Evolutionary conservation across 2,329 filamentous ascomycete species (phyloP), one percentile per base, ranked within the genome.

Genomic region (Pezicula neosporulosa): DNA sequence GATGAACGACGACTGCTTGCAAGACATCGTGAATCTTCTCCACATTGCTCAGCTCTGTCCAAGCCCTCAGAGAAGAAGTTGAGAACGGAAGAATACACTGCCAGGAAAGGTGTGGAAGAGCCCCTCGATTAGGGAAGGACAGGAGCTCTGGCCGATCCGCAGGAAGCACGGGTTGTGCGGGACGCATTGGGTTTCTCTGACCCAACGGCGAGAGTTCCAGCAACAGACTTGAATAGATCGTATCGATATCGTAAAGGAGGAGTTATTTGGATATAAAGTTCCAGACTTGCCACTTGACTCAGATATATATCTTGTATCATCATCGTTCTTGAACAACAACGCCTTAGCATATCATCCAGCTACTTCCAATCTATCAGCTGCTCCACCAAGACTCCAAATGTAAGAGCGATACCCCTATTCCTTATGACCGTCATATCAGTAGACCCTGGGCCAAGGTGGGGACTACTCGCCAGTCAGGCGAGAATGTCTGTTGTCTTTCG

Each of bases 21-120:
- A 51, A 58, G 50, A 46, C 48, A 63, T 63, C 58, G 57, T 61
- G 61, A 60, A 55, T 47, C 47, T 47, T 59, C 57, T 61, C 59
- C 58, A 58, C 55, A 59, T 53, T 42, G 52, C 49, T 51, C 44
- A 43, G 48, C 39, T 41, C 53, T 56, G 33, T n/a, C 41, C 27
- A 39, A 38, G 33, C n/a, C 19, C 27, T 33, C 6, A 33, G 30
- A 50, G 51, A 49, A 49, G 46, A 33, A 50, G 51, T 37, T 56
- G 37, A 53, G 54, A 59, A 60, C 47, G 44, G 53, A 52, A 53
- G 53, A 54, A 54, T 38, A 46, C 50, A 51, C 52, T 53, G 51
- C 53, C 54, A 45, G 27, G 38, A 45, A 35, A 45, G 45, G 41
- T 48, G 45, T 41, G 41, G 50, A 52, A 24, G 50, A 44, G 19